phyloP scores from a whole-genome alignment of 257 asterid species.

The Fraxinus pennsylvanica region DNA sequence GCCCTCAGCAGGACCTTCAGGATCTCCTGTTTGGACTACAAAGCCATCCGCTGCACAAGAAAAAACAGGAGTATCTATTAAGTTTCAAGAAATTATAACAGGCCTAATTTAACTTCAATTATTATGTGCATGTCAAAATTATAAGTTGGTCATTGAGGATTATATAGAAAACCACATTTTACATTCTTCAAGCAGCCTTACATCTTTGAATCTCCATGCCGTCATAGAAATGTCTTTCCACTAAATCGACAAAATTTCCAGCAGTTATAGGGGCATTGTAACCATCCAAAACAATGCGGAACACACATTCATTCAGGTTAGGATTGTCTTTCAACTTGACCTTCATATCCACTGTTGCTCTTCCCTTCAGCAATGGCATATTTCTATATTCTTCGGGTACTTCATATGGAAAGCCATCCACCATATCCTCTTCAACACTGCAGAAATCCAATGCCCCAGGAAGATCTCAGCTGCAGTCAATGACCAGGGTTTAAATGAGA shows the following conservation, averaged over 20 bases:
- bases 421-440: slow-evolving; percentile 99
- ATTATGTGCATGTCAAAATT: background rate
- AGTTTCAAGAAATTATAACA: slow-evolving; percentile 10
- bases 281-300: slow-evolving; percentile 89
- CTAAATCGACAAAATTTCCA: slow-evolving; percentile 90
- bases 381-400: slow-evolving; percentile 84
- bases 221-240: slow-evolving; percentile 91
- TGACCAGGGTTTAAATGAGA: slow-evolving; percentile 92
- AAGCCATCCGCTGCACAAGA: slow-evolving; percentile 88
- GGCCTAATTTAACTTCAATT: background rate
- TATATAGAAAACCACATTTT: slow-evolving; percentile 5
- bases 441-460: slow-evolving; percentile 99
- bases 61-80: slow-evolving; percentile 32
- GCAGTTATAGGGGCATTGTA: slow-evolving; percentile 96
- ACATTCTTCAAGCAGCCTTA: slow-evolving; percentile 21
- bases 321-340: slow-evolving; percentile 96
- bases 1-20: slow-evolving; percentile 99
- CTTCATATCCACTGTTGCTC: slow-evolving; percentile 98
- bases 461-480: slow-evolving; percentile 99
- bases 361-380: slow-evolving; percentile 94
- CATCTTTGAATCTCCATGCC: slow-evolving; percentile 99
- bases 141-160: background rate
- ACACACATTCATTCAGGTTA: slow-evolving; percentile 68
- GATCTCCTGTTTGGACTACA: slow-evolving; percentile 99
- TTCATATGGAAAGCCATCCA: slow-evolving; percentile 95